A percentile compares a stretch with the other conserved stretches of the same genome.
Conservation (phyloP, 441 rosid species). For the Manihot esculenta region DNA sequence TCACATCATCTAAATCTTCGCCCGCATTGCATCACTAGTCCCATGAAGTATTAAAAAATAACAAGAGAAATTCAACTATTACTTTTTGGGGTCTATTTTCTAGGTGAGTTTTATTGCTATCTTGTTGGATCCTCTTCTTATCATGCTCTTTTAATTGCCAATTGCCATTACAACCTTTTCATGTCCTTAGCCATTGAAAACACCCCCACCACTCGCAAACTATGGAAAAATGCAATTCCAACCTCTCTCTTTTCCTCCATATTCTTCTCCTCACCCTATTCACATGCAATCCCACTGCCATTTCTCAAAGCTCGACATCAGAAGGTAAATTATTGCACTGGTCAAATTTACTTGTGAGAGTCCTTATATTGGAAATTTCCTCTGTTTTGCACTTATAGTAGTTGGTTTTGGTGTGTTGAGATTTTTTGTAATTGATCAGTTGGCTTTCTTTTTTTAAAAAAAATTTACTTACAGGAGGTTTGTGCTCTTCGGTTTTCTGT, state of each 20-base stretch:
- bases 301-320: background rate
- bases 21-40: background rate
- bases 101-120: background rate
- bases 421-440: background rate
- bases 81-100: background rate
- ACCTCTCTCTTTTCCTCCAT: slow-evolving; percentile 12
- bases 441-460: background rate
- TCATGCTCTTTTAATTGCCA: slow-evolving; percentile 5
- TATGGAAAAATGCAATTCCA: slow-evolving; percentile 22
- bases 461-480: background rate
- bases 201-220: background rate
- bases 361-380: background rate
- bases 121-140: background rate
- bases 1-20: background rate
- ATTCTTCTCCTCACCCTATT: slow-evolving; percentile 26
- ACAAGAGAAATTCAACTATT: background rate
- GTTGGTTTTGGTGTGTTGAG: background rate
- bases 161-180: no score
- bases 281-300: slow-evolving; percentile 15
- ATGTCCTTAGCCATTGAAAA: no score
- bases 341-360: background rate
- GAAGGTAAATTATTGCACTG: slow-evolving; percentile 17
- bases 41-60: background rate
- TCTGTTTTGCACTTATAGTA: background rate
- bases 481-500: slow-evolving; percentile 26